Conservation (phyloP, 2,329 filamentous ascomycete species). For the Aspergillus arachidicola region DNA sequence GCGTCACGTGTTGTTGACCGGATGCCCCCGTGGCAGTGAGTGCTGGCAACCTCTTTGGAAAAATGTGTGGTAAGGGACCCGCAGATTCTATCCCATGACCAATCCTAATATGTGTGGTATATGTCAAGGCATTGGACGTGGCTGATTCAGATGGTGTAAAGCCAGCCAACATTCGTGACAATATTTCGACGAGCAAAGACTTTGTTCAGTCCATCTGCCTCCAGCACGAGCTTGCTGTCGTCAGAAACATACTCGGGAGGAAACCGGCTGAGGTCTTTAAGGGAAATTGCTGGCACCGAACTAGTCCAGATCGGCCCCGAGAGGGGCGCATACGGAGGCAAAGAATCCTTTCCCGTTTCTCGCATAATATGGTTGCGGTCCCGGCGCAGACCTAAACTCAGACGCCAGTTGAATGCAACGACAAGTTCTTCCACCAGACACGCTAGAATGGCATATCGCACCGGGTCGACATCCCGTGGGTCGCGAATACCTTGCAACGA, state of each 20-base stretch:
- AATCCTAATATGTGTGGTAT: background rate
- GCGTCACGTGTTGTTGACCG: too few relatives aligned
- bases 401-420: constrained; percentile 29
- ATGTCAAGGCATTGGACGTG: background rate
- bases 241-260: constrained; percentile 18
- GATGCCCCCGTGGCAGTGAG: background rate
- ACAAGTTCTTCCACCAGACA: constrained; percentile 28
- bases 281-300: constrained; percentile 18
- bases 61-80: background rate
- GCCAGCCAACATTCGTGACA: constrained; percentile 28
- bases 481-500: constrained; percentile 25
- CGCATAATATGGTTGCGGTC: constrained; percentile 29
- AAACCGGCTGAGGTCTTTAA: constrained; percentile 9
- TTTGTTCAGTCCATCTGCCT: constrained; percentile 19
- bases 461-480: constrained; percentile 28
- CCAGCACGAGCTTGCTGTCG: constrained; percentile 24
- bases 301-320: constrained; percentile 22
- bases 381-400: constrained; percentile 28
- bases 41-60: background rate
- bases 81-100: background rate
- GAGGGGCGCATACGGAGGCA: constrained; percentile 26
- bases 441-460: constrained; percentile 32
- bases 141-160: constrained; percentile 22
- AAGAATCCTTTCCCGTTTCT: constrained; percentile 22
- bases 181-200: constrained; percentile 29